A percentile compares a stretch with the other conserved stretches of the same genome.
Evolutionary conservation across 2,329 filamentous ascomycete species (phyloP).

Genomic region (Apiospora kogelbergensis): DNA sequence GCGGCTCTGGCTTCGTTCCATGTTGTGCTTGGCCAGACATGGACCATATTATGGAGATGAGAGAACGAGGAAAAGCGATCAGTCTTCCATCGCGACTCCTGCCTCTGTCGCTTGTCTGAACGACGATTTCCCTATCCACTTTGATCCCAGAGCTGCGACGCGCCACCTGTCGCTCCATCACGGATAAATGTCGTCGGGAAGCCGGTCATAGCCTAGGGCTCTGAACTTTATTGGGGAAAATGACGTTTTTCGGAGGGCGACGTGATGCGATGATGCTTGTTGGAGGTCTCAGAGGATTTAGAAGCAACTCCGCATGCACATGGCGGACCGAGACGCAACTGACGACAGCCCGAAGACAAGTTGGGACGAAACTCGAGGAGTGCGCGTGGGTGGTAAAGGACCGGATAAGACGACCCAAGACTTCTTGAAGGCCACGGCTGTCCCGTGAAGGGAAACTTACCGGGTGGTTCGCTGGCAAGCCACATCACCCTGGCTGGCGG

Average conservation of each 20-base stretch:
- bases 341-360: background rate
- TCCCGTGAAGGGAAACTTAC: background rate
- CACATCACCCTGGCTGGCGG: background rate
- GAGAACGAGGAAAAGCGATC: background rate
- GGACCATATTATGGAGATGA: constrained; percentile 12
- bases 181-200: background rate
- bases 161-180: constrained; percentile 10
- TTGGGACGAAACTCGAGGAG: background rate
- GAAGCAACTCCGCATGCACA: background rate
- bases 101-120: background rate
- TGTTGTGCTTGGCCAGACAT: constrained; percentile 9
- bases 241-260: constrained; percentile 7
- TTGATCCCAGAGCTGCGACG: constrained; percentile 8
- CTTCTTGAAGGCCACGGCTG: background rate
- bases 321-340: constrained; percentile 2
- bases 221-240: background rate
- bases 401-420: background rate
- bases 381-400: background rate
- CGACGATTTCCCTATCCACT: constrained; percentile 9
- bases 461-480: background rate
- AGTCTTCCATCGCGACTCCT: background rate
- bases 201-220: constrained; percentile 2
- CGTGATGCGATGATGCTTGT: constrained; percentile 1
- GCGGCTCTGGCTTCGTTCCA: constrained; percentile 9
- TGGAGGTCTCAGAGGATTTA: background rate